Base-by-base conservation (phyloP, 2,329 filamentous ascomycete species). In the Trichoderma simmonsii region DNA sequence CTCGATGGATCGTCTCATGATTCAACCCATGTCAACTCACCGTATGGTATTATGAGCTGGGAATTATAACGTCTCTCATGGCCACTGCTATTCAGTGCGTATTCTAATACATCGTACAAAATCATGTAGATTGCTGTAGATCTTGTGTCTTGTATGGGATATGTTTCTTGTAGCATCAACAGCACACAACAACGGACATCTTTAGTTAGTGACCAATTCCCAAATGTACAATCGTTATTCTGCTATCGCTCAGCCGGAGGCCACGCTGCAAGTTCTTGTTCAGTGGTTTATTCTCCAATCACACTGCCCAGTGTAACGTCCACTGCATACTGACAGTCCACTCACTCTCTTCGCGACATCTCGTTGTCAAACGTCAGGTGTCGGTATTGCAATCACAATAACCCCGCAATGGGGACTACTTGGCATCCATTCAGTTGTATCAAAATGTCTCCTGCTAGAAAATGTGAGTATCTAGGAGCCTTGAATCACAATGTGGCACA, bases 401-500 rank as follows among this genome's bases (percentile, higher is more conserved):
- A 65, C 28, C 61, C 61, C 28, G 62, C 62, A 65, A 54, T 54
- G n/a, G 12, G 8, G 2, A 32, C 21, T 21, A 2, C 7, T 14
- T 48, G 36, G n/a, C 8, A 34, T 26, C 8, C 30, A 51, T 60
- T 60, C 7, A 48, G 36, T 26, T 32, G 36, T 24, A 34, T 24
- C 5, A 48, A 36, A 32, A 26, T 32, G 30, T 28, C n/a, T 69
- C 54, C 28, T 69, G n/a, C n/a, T 7, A 6, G 14, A 48, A 24
- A 15, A n/a, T 14, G 26, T 48, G 56, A 30, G 57, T 21, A n/a
- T 30, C 11, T 4, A 14, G 60, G 26, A 60, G 26, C 63, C 7
- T n/a, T 70, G 57, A 56, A 56, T 70, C 67, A 70, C 57, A 36
- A 43, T 18, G 67, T 57, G 54, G 48, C 36, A 70, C 67, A 62